Evolutionary conservation across 768 basidiomycete genomes (phyloP), one percentile per base, ranked within the genome.

Genomic region (Suillus occidentalis): DNA sequence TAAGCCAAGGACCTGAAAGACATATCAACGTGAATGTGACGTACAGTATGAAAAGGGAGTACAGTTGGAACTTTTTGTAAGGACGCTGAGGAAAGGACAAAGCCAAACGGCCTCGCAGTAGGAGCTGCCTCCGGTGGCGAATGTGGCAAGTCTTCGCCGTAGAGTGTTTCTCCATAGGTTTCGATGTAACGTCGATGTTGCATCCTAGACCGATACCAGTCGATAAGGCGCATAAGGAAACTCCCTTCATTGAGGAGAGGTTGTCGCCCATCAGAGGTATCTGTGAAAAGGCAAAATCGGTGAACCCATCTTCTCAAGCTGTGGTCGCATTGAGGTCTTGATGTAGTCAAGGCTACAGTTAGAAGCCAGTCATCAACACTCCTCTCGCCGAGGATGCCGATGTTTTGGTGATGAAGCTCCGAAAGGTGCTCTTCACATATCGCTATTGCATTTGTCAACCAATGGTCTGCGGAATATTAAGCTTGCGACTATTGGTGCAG

Each of bases 1-100:
- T 45, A 40, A 45, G 42, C 53, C n/a, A 25, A 55, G 47, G 40
- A 16, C 5, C 16, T 16, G 7, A 50, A 60, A 22, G 14, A 59
- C 50, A n/a, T 20, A 50, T 10, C 59, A 36, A 18, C 12, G 31
- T 60, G 34, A 13, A 43, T 7, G 14, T 36, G 22, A 64, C 81
- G 64, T 62, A 83, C 82, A 31, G 82, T 82, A 60, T 85, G 82
- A 70, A 85, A 85, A 0, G 84, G 84, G 8, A 85, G 66, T 22
- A 85, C 80, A 34, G 79, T 75, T 2, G 82, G 81, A 8, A 81
- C 70, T 6, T 69, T 72, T 14, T 76, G 78, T 20, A 71, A 62
- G 60, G 71, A 71, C 47, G 80, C 70, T 52, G 67, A 60, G 28
- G 67, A 64, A 57, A 72, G 47, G 58, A 74, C 61, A 61, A 61